Evolutionary conservation across 257 asterid genomes (phyloP).

Genomic region (Henckelia pumila): DNA sequence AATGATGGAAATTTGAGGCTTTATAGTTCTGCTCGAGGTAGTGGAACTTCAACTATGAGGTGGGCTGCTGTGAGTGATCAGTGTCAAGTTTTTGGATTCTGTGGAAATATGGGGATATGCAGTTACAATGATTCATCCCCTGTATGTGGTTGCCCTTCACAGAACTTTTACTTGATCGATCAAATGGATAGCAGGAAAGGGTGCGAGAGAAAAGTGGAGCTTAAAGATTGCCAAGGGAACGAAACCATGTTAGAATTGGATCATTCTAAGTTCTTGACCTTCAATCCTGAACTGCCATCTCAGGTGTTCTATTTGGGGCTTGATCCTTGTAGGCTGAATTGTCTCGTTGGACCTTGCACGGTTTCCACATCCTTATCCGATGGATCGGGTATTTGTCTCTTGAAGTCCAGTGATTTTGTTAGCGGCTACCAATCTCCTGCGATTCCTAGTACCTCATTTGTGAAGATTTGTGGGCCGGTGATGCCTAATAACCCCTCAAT

Average conservation of each 20-base stretch:
- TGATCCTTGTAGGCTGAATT: constrained; percentile 53
- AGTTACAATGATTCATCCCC: constrained; percentile 64
- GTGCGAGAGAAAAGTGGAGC: constrained; percentile 60
- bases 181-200: constrained; percentile 56
- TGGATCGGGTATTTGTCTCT: constrained; percentile 76
- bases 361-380: constrained; percentile 79
- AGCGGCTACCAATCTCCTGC: constrained; percentile 73
- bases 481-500: constrained; percentile 53
- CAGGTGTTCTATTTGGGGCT: constrained; percentile 50
- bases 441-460: constrained; percentile 73
- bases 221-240: constrained; percentile 44
- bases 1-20: constrained; percentile 77
- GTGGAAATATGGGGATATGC: constrained; percentile 81
- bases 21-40: constrained; percentile 53
- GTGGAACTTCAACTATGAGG: constrained; percentile 38
- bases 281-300: constrained; percentile 37
- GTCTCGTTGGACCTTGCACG: constrained; percentile 48
- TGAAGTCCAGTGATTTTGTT: constrained; percentile 42
- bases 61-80: constrained; percentile 90
- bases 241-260: constrained; percentile 58
- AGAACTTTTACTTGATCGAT: constrained; percentile 58
- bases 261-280: constrained; percentile 61
- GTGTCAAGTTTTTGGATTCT: constrained; percentile 71
- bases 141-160: constrained; percentile 65
- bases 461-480: constrained; percentile 60